Evolutionary conservation across 495 filamentous ascomycete species (phyloP), one percentile per base, ranked within the genome.

Genomic region (Penicillium lividum): DNA sequence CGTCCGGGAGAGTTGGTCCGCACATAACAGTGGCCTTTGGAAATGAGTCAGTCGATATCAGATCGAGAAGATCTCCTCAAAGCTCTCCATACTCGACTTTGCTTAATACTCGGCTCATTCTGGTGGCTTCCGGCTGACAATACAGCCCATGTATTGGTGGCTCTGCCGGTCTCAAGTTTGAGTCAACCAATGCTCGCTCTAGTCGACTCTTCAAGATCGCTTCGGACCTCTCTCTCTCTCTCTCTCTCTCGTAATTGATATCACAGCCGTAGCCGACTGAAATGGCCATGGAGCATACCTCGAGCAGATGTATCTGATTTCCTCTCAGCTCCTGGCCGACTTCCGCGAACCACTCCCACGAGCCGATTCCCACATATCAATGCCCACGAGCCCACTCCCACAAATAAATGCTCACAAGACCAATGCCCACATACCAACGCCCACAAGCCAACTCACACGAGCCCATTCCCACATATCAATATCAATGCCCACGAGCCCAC

Each of bases 131-230:
- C 36, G 36, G 36, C 11, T 40, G 36, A 40, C 13, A 40, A 40
- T 40, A 40, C 36, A 40, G 36, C 7, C 36, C 36, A 40, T 10
- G 36, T 4, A n/a, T n/a, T 1, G n/a, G 36, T 45, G 43, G 43
- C 43, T 25, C 43, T 45, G 43, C 43, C 43, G 16, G 22, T 22
- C 43, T 45, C 16, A 30, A 48, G 27, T 30, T 46, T 30, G 27
- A 48, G 6, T 30, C 45, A 48, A n/a, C 16, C 45, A 48, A 48
- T 48, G 22, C 45, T 48, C 45, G 27, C 45, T 30, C 45, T 48
- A 48, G 45, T 48, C 27, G 10, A 48, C 22, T 48, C 45, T 48
- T 48, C 1, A 40, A 30, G 45, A 48, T 48, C 45, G 45, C 22
- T 48, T 30, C 10, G 8, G 45, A 48, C n/a, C n/a, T n/a, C n/a